These are phyloP conservation scores for Gaultheria prostrata DNA, from an alignment of 148 eudicot species.

Conservation along the genomic window DNA sequence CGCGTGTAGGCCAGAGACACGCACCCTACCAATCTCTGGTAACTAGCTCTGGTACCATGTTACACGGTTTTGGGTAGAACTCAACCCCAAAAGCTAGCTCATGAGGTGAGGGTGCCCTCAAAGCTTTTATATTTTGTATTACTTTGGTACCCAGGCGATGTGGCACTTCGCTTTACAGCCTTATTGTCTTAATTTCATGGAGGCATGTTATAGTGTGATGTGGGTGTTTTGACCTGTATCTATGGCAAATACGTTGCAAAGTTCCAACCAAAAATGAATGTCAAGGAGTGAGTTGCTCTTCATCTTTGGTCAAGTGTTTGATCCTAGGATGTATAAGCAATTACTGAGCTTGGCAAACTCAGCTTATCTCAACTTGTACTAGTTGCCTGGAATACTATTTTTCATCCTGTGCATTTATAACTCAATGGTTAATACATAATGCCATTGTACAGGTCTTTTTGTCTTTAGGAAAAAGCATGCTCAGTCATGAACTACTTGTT, in stretches of 20 bases:
- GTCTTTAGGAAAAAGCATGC: slow-evolving; percentile 11
- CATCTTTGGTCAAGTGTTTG: neutral
- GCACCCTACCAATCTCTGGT: too few species aligned
- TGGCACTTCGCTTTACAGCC: too few species aligned
- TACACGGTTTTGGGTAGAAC: too few species aligned
- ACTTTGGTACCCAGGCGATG: too few species aligned
- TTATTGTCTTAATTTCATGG: neutral
- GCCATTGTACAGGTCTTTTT: slow-evolving; percentile 1
- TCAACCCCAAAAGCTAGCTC: too few species aligned
- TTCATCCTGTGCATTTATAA: too few species aligned
- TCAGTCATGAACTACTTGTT: neutral
- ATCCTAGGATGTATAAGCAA: neutral
- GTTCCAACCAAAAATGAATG: neutral
- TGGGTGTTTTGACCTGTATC: neutral
- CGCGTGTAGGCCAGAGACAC: too few species aligned
- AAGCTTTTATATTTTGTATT: too few species aligned
- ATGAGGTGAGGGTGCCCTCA: too few species aligned
- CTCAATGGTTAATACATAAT: neutral
- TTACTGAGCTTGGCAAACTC: slow-evolving; percentile 5
- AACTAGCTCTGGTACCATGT: too few species aligned
- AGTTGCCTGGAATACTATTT: too few species aligned
- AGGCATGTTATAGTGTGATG: neutral
- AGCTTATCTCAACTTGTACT: neutral
- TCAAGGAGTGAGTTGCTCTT: neutral
- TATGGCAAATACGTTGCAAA: neutral